Conservation (phyloP, 371 early-diverging fungal genomes). For the Mortierella sp. region DNA sequence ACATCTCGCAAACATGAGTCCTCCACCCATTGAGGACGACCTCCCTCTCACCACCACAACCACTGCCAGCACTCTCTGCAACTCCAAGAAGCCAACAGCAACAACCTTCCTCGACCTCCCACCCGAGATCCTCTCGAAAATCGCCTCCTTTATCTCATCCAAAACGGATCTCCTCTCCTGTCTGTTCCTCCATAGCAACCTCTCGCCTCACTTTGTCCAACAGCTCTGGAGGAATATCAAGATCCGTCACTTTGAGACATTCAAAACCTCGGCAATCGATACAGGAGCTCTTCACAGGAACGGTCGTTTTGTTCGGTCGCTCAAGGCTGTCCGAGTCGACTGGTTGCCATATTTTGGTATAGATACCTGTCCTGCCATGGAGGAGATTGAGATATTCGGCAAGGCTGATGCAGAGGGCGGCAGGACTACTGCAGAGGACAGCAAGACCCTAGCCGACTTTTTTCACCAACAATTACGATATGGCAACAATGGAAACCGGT, state of each 20-base stretch:
- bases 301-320: background rate
- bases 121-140: background rate
- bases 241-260: background rate
- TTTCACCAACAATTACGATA: background rate
- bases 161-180: background rate
- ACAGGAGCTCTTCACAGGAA: conserved; percentile 1
- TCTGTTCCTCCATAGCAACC: background rate
- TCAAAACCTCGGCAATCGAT: background rate
- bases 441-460: background rate
- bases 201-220: background rate
- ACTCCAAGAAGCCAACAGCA: background rate
- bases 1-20: background rate
- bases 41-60: background rate
- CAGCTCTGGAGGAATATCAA: background rate
- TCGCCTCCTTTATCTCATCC: background rate
- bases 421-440: too few species aligned
- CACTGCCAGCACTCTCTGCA: background rate
- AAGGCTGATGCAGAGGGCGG: too few species aligned
- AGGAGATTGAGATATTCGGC: background rate
- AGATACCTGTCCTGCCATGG: background rate
- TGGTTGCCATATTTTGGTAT: background rate
- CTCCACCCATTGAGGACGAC: background rate
- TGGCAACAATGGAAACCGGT: background rate
- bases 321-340: background rate
- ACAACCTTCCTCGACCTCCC: background rate